These are phyloP conservation scores for Spiraea crenata DNA, from an alignment of 331 rosid genomes.

Conservation along the genomic window DNA sequence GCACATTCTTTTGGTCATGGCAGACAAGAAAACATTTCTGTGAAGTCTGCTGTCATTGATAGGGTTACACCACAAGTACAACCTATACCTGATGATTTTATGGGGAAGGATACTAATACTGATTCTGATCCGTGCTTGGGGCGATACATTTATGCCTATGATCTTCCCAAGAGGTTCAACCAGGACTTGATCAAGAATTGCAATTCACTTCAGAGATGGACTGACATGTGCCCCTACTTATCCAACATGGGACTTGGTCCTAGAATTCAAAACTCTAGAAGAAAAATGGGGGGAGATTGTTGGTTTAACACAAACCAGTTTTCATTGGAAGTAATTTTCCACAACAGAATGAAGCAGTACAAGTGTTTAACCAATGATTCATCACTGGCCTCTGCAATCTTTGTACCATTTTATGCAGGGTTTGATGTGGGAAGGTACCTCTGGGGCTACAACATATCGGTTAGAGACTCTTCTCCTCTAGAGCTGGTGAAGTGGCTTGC, in stretches of 20 bases:
- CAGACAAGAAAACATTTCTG: neutral
- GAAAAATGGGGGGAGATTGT: slow-evolving; percentile 11
- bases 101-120: neutral
- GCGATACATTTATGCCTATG: slow-evolving; percentile 40
- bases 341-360: slow-evolving; percentile 56
- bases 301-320: slow-evolving; percentile 68
- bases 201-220: slow-evolving; percentile 35
- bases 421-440: slow-evolving; percentile 50
- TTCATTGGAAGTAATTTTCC: slow-evolving; percentile 56
- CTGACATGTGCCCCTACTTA: slow-evolving; percentile 42
- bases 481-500: slow-evolving; percentile 41
- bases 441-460: slow-evolving; percentile 37
- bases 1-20: neutral
- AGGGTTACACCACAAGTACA: neutral
- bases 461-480: slow-evolving; percentile 48
- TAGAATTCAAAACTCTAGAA: slow-evolving; percentile 18
- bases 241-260: slow-evolving; percentile 54
- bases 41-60: neutral
- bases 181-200: slow-evolving; percentile 44
- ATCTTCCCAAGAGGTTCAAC: slow-evolving; percentile 54
- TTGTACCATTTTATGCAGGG: slow-evolving; percentile 59
- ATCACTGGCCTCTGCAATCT: slow-evolving; percentile 53
- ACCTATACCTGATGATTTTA: neutral
- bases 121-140: slow-evolving; percentile 44
- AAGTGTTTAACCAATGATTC: slow-evolving; percentile 61